Evolutionary conservation across 1,139 yeast species (phyloP).

Genomic region (Sugiyamaella japonica): DNA sequence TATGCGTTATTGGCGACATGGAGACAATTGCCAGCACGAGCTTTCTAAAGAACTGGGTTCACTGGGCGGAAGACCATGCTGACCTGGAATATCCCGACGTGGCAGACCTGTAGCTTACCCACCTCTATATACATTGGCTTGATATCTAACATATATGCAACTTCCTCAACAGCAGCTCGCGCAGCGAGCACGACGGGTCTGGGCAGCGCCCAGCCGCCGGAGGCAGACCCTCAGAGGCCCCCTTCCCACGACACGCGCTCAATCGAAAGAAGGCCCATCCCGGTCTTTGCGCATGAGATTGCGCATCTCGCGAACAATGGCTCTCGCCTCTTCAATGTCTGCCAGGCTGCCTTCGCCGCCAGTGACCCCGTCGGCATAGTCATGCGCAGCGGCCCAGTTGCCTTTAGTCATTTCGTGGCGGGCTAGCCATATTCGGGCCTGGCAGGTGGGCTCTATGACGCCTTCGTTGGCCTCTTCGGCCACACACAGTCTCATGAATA

Average conservation of each 20-base stretch:
- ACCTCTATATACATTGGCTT: not conserved
- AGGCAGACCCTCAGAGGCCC: no score
- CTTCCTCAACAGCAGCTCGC: no score
- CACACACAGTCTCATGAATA: conserved; percentile 71
- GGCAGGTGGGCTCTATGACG: conserved; percentile 69
- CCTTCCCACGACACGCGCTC: no score
- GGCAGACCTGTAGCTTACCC: not conserved
- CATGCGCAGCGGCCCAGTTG: conserved; percentile 68
- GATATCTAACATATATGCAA: not conserved
- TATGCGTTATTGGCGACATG: conserved; percentile 84
- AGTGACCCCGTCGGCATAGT: conserved; percentile 70
- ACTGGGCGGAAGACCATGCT: conserved; percentile 65
- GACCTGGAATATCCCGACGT: conserved; percentile 69
- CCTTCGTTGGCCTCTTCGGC: conserved; percentile 63
- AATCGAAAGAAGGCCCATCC: not conserved
- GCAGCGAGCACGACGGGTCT: not conserved
- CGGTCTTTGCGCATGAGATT: conserved; percentile 14
- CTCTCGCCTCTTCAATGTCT: conserved; percentile 86
- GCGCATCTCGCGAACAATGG: conserved; percentile 64
- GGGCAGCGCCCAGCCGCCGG: not conserved
- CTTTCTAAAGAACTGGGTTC: conserved; percentile 66
- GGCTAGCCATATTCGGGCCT: conserved; percentile 88
- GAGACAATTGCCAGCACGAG: conserved; percentile 62
- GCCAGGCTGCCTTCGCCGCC: conserved; percentile 56
- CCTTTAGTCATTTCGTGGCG: conserved; percentile 57